Conservation (phyloP, 306 rosid genomes). For the Abrus pulchellus region DNA sequence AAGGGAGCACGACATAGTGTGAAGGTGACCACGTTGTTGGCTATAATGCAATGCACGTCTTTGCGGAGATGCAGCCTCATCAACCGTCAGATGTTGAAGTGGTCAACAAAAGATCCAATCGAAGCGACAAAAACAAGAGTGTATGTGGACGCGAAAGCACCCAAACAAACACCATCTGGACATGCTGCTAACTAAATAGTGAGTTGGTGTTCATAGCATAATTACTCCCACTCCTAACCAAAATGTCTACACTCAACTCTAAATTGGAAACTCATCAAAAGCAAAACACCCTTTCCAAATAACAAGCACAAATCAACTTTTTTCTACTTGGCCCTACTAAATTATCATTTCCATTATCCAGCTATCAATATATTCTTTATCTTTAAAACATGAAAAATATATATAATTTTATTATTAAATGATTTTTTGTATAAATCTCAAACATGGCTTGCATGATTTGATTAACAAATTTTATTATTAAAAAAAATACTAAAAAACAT, state of each 20-base stretch:
- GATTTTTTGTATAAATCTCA: too few species aligned
- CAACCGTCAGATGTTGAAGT: too few species aligned
- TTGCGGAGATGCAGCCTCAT: too few species aligned
- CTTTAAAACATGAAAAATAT: too few species aligned
- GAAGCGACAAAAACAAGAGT: not conserved
- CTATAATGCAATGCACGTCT: not conserved
- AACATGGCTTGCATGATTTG: not conserved
- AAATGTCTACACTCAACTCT: not conserved
- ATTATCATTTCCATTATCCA: not conserved
- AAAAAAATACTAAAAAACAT: too few species aligned
- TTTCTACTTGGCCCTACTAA: not conserved
- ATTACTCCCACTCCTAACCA: not conserved
- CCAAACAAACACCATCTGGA: conserved; percentile 33
- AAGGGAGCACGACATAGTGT: too few species aligned
- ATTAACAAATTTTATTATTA: not conserved
- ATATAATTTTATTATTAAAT: too few species aligned
- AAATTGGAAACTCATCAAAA: not conserved
- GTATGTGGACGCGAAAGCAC: not conserved
- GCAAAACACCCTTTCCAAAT: not conserved
- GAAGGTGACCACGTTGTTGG: not conserved
- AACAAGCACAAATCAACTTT: not conserved
- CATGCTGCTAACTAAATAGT: conserved; percentile 42
- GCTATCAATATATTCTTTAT: too few species aligned
- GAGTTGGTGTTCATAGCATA: conserved; percentile 44
- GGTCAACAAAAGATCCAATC: not conserved